phyloP scores from a whole-genome alignment of 1,284 basidiomycete species.

The Cutaneotrichosporon sp. region DNA sequence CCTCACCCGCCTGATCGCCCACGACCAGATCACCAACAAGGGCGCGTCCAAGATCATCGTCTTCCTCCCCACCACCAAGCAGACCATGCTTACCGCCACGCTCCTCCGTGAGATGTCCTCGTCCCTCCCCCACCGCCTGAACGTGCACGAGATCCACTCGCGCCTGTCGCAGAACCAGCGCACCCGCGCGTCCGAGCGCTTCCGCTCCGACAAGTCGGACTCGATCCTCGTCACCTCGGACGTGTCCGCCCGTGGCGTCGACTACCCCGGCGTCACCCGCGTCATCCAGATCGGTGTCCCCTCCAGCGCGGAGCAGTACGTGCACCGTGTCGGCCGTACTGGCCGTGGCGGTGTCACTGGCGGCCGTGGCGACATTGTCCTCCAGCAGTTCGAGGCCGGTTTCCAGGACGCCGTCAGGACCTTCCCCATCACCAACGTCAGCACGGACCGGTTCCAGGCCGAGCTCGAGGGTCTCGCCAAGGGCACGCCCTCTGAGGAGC shows the following conservation, averaged over 20 bases:
- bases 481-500: neutral
- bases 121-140: slow-evolving; percentile 60
- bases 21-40: slow-evolving; percentile 81
- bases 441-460: slow-evolving; percentile 58
- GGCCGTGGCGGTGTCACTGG: slow-evolving; percentile 68
- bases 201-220: slow-evolving; percentile 65
- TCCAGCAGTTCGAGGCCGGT: slow-evolving; percentile 77
- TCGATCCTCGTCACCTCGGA: slow-evolving; percentile 82
- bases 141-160: slow-evolving; percentile 83
- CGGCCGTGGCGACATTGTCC: slow-evolving; percentile 85
- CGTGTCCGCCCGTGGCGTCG: slow-evolving; percentile 86
- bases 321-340: slow-evolving; percentile 90
- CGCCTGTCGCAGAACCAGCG: slow-evolving; percentile 70
- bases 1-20: slow-evolving; percentile 75
- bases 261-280: slow-evolving; percentile 86
- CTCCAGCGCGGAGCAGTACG: slow-evolving; percentile 70
- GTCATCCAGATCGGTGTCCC: slow-evolving; percentile 93
- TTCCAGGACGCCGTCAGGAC: slow-evolving; percentile 66
- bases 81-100: slow-evolving; percentile 73
- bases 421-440: slow-evolving; percentile 18
- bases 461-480: slow-evolving; percentile 60
- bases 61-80: slow-evolving; percentile 87
- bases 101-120: slow-evolving; percentile 61
- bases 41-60: slow-evolving; percentile 76
- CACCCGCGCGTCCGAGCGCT: slow-evolving; percentile 65